Evolutionary conservation across 768 basidiomycete genomes (phyloP), one percentile per base, ranked within the genome.

Genomic region (Melanogaster broomeanus): DNA sequence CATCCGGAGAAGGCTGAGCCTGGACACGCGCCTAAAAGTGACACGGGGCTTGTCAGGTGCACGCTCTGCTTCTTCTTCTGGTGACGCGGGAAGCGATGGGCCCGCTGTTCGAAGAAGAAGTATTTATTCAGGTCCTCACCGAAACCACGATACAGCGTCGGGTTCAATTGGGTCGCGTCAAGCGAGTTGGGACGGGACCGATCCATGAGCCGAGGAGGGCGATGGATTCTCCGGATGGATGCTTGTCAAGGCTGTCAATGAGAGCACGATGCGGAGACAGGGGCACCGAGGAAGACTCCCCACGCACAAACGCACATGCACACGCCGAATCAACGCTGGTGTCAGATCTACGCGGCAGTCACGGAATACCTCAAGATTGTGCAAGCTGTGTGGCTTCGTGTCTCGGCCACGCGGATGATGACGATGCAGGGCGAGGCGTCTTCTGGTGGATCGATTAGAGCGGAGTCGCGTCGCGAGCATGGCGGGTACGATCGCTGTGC

Each of bases 81-180:
- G 16, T 22, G 13, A 16, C 16, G 24, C 30, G 11, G 48, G 31
- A n/a, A 25, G 6, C 2, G 49, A 48, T 16, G 49, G 42, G 42
- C 45, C 19, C 4, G n/a, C 42, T 6, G 44, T 46, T 1, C 40
- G 65, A 31, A 62, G 52, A 34, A 54, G 51, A n/a, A n/a, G n/a
- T n/a, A 50, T 67, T 9, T n/a, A 55, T 65, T 0, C 40, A 62
- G 5, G 13, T 65, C 24, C 56, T 65, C 24, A 48, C 55, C 9
- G 60, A 65, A 2, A 57, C 65, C 22, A 45, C 57, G 1, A 4
- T 53, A 22, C 57, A 65, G 6, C 64, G 64, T 33, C 60, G 43
- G 42, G n/a, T 48, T 34, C 48, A 50, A 24, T 41, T 55, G 31
- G 53, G 54, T 34, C 61, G 46, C 6, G 16, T 53, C 30, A 34